Evolutionary conservation across 805 yeast genomes (phyloP), one percentile per base, ranked within the genome.

Genomic region (Suhomyces pyralidae): DNA sequence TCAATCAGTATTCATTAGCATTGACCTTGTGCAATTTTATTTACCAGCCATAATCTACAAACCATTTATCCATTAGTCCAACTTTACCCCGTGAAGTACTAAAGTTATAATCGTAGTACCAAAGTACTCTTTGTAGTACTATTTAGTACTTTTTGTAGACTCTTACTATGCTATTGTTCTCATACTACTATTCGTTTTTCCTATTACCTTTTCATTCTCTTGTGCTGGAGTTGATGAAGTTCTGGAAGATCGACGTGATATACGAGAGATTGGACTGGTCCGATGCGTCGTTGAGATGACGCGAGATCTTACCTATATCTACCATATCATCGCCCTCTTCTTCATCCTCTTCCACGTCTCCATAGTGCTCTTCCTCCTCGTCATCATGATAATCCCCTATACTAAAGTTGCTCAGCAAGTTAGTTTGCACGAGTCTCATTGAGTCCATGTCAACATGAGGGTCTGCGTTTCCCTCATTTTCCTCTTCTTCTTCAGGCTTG

Each of bases 401-500:
- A 47, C 66, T 52, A 53, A 75, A 75, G 52, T 74, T 74, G 52
- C 67, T 65, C 58, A 63, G 65, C 48, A 75, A 63, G 54, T 65
- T 73, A 12, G 76, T 70, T 43, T 66, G 66, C 5, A 69, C 65
- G 17, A 71, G 62, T 40, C 67, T 61, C 69, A 73, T 71, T 44
- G 61, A 56, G 26, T 48, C 46, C 47, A 45, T 49, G 8, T 61
- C 59, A 42, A 62, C 45, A 22, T 40, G 44, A 51, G 32, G n/a
- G 10, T 22, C 42, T 15, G 14, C 17, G 12, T 36, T n/a, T 9
- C 12, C 7, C 9, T 62, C 69, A 15, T 70, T 73, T 3, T 67
- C 73, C 5, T 66, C 76, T 44, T 68, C 76, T 51, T 79, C 83
- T 55, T 81, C 88, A 0, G 87, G 89, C 68, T 90, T 90, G 51